Base-by-base conservation (phyloP, 352 stramenopile species). In the Pilasporangium apinafurcum region DNA sequence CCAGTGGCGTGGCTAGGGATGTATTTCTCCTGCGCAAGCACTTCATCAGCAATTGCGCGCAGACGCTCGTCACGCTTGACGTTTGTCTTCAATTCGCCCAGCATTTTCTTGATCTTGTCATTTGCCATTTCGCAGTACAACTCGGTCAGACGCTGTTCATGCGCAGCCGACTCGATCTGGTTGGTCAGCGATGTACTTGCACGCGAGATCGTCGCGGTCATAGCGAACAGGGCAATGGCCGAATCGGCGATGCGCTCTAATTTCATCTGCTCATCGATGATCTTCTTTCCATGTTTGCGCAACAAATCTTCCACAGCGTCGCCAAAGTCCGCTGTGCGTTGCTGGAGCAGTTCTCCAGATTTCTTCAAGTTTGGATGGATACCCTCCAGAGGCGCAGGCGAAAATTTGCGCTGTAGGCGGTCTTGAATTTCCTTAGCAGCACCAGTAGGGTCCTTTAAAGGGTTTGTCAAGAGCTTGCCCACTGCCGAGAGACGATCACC, bases 201-300 rank as follows among this genome's bases (percentile, higher is more conserved):
- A 40, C 83, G 83, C 35, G 81, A 91, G 47, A 92, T 91, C 24
- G 81, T 92, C 27, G 81, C 68, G n/a, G 81, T 92, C 74, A 92
- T 91, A 36, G 81, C 79, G 56, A 82, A 92, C 32, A 95, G 53
- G 13, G 75, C 59, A 34, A 93, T 95, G 33, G 80, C 68, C 44
- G 78, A 81, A 56, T 93, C 81, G 9, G 83, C 83, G n/a, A 93
- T 79, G 27, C 83, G 72, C 61, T 88, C 77, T 27, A 93, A 54
- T 57, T 92, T 72, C 63, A 95, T 71, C 69, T 95, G 81, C 61
- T 93, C 72, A 44, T 93, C 65, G 25, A 93, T 65, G 28, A 95
- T 75, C 57, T 87, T 87, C 66, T 95, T 95, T 50, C 78, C 80
- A 61, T 95, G 79, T 55, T 90, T 85, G 44, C 79, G 77, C 26